A percentile compares a stretch with the other conserved stretches of the same genome.
Evolutionary conservation across 2,329 filamentous ascomycete species (phyloP).

Genomic region (Trichoderma atrobrunneum): DNA sequence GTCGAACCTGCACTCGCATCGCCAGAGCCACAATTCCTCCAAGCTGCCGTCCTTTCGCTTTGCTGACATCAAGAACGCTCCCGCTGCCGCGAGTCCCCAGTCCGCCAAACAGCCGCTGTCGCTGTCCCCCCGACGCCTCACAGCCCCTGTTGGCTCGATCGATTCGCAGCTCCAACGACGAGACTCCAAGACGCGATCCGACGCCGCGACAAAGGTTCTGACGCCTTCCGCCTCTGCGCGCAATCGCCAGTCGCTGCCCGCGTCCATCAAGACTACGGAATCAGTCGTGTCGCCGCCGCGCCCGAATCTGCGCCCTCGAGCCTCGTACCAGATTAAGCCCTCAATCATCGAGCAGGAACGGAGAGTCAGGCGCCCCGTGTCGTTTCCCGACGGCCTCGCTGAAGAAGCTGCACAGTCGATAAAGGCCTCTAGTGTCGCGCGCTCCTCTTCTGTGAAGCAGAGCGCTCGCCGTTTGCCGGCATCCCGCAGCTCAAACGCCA

Average conservation of each 20-base stretch:
- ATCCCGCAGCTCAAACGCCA: slow-evolving; percentile 32
- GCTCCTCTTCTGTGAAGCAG: slow-evolving; percentile 31
- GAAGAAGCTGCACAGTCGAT: slow-evolving; percentile 23
- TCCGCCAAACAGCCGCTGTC: slow-evolving; percentile 21
- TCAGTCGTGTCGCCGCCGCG: slow-evolving; percentile 9
- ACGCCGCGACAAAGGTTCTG: not conserved
- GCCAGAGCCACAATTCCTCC: slow-evolving; percentile 53
- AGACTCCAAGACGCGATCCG: slow-evolving; percentile 6
- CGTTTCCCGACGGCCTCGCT: slow-evolving; percentile 18
- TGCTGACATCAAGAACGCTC: slow-evolving; percentile 43
- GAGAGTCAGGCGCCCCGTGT: slow-evolving; percentile 20
- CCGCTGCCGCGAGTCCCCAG: slow-evolving; percentile 27
- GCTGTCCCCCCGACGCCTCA: slow-evolving; percentile 12
- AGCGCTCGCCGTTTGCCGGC: slow-evolving; percentile 40
- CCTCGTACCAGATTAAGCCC: slow-evolving; percentile 21
- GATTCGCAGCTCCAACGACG: slow-evolving; percentile 10
- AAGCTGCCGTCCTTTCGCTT: slow-evolving; percentile 56
- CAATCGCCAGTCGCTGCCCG: slow-evolving; percentile 5
- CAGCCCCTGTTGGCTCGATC: slow-evolving; percentile 18
- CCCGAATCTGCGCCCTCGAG: slow-evolving; percentile 16
- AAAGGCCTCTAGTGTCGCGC: slow-evolving; percentile 27
- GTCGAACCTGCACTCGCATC: slow-evolving; percentile 43
- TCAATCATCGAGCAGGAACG: slow-evolving; percentile 5
- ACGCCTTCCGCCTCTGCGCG: slow-evolving; percentile 5
- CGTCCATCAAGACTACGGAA: not conserved